Percentiles rank a stretch among this genome's conserved stretches.
These are phyloP conservation scores for Metschnikowia proteae DNA, from an alignment of 805 yeast genomes.

Conservation along the genomic window DNA sequence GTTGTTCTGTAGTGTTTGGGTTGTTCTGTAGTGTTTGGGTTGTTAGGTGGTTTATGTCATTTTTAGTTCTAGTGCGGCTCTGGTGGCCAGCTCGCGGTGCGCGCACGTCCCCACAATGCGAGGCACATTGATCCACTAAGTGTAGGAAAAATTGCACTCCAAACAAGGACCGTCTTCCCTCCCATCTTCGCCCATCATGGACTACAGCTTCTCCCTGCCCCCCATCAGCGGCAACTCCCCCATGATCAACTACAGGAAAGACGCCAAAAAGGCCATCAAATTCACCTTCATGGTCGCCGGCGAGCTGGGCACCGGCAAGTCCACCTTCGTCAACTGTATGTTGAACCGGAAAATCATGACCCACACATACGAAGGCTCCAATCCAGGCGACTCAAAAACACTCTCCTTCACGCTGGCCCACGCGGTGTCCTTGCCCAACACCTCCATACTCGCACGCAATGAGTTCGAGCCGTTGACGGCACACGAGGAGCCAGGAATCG, in stretches of 20 bases:
- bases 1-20: no score
- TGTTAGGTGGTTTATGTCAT: no score
- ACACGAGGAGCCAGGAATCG: constrained; percentile 68
- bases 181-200: constrained; percentile 12
- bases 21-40: no score
- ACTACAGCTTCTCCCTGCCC: constrained; percentile 27
- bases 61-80: no score
- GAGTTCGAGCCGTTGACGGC: constrained; percentile 61
- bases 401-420: constrained; percentile 56
- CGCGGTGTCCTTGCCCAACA: constrained; percentile 51
- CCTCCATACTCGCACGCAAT: constrained; percentile 51
- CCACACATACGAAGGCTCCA: constrained; percentile 47
- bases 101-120: background rate
- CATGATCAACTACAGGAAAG: constrained; percentile 55
- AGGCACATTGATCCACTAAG: background rate
- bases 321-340: constrained; percentile 68
- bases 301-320: constrained; percentile 71
- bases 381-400: constrained; percentile 40
- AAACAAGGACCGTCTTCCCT: background rate
- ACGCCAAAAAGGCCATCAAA: constrained; percentile 67
- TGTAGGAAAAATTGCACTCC: constrained; percentile 1
- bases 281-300: constrained; percentile 75
- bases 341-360: constrained; percentile 59
- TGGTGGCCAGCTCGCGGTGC: no score
- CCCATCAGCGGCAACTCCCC: constrained; percentile 31